A percentile compares a stretch with the other conserved stretches of the same genome.
Evolutionary conservation across 345 rosid species (phyloP).

Genomic region (Litchi chinensis): DNA sequence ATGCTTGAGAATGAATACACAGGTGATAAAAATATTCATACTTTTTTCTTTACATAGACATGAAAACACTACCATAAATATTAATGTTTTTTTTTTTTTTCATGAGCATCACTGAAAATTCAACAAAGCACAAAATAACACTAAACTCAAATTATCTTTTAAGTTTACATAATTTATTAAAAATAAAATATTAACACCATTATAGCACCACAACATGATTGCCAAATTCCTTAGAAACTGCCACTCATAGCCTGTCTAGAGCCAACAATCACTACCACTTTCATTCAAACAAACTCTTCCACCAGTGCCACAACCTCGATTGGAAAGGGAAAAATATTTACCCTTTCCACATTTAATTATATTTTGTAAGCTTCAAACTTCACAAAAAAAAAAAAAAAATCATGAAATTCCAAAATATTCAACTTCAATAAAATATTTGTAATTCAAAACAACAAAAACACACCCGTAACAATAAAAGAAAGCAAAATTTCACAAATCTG

Average conservation of each 20-base stretch:
- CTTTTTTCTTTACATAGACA: not conserved
- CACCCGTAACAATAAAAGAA: too few species aligned
- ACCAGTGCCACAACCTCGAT: not conserved
- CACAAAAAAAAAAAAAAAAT: too few species aligned
- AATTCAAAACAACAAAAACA: too few species aligned
- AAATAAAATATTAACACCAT: not conserved
- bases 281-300: not conserved
- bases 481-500: too few species aligned
- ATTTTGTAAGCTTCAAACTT: too few species aligned
- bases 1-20: not conserved
- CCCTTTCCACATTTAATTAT: too few species aligned
- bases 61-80: not conserved
- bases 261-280: not conserved
- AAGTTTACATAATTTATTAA: not conserved
- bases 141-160: too few species aligned
- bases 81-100: too few species aligned
- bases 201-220: not conserved
- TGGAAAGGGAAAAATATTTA: too few species aligned
- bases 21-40: not conserved
- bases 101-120: not conserved
- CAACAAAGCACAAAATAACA: not conserved
- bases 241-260: not conserved
- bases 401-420: too few species aligned
- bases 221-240: not conserved
- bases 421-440: too few species aligned